phyloP scores from a whole-genome alignment of 1,284 basidiomycete genomes.

The Puccinia polysora region DNA sequence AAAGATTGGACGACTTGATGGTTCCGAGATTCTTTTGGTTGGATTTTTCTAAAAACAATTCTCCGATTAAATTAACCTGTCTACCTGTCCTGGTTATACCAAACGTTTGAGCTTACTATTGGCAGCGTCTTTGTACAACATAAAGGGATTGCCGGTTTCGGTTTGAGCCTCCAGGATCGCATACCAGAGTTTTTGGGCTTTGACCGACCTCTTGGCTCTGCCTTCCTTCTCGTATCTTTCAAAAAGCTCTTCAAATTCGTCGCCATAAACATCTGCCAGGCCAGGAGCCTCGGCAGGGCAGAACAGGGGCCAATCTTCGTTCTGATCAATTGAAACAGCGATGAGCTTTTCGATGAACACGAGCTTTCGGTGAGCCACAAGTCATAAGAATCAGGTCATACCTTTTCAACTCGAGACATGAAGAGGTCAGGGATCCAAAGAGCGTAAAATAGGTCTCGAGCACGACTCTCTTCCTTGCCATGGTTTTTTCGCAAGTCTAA shows the following conservation, averaged over 20 bases:
- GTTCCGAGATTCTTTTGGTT: slow-evolving; percentile 99
- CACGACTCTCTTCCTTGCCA: slow-evolving; percentile 95
- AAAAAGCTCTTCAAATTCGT: slow-evolving; percentile 86
- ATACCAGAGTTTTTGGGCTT: slow-evolving; percentile 99
- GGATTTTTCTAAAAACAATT: slow-evolving; percentile 39
- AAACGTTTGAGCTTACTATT: slow-evolving; percentile 51
- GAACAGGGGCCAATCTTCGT: slow-evolving; percentile 91
- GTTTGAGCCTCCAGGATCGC: slow-evolving; percentile 94
- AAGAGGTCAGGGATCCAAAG: slow-evolving; percentile 98
- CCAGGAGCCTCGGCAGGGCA: slow-evolving; percentile 94
- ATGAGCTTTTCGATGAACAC: too few relatives aligned
- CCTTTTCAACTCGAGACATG: slow-evolving; percentile 55
- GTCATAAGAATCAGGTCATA: slow-evolving; percentile 56
- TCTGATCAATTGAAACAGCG: slow-evolving; percentile 60
- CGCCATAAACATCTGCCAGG: slow-evolving; percentile 82
- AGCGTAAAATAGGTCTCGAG: slow-evolving; percentile 96
- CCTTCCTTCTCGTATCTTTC: slow-evolving; percentile 87
- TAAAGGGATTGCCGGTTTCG: slow-evolving; percentile 97
- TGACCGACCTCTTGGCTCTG: slow-evolving; percentile 76
- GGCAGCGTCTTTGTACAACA: slow-evolving; percentile 78
- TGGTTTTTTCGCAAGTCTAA: slow-evolving; percentile 98
- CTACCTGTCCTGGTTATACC: slow-evolving; percentile 67
- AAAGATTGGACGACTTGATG: slow-evolving; percentile 98
- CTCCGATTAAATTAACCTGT: slow-evolving; percentile 48
- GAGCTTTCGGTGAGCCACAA: too few relatives aligned